Evolutionary conservation across 2,329 filamentous ascomycete genomes (phyloP).

Genomic region (Cladosporium sphaerospermum): DNA sequence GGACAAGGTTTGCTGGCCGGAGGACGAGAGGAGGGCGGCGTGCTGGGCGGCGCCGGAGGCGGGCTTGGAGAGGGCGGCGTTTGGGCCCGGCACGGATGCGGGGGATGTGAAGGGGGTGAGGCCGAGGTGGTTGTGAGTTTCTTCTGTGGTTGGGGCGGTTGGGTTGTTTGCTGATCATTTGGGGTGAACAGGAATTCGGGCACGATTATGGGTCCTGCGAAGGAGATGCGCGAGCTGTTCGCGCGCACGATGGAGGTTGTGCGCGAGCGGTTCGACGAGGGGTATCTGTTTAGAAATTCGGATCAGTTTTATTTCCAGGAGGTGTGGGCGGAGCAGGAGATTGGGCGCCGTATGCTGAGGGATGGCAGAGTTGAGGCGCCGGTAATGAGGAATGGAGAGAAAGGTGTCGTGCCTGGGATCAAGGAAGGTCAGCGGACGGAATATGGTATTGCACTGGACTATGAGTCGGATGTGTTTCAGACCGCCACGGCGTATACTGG

Average conservation of each 20-base stretch:
- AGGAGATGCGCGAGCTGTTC: slow-evolving; percentile 23
- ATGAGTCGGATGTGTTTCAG: slow-evolving; percentile 22
- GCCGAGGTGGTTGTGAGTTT: too few relatives aligned
- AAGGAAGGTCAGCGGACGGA: slow-evolving; percentile 16
- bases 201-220: slow-evolving; percentile 40
- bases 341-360: slow-evolving; percentile 1
- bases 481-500: slow-evolving; percentile 17
- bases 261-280: slow-evolving; percentile 13
- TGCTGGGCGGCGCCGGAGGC: slow-evolving; percentile 27
- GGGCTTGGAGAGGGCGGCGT: slow-evolving; percentile 12
- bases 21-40: slow-evolving; percentile 18
- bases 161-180: too few relatives aligned
- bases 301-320: slow-evolving; percentile 18
- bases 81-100: slow-evolving; percentile 31
- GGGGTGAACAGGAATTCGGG: slow-evolving; percentile 27
- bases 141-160: slow-evolving; percentile 9
- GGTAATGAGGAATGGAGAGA: neutral
- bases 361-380: neutral
- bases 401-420: slow-evolving; percentile 15
- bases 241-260: slow-evolving; percentile 32
- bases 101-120: slow-evolving; percentile 8
- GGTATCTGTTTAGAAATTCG: slow-evolving; percentile 12
- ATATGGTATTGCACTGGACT: slow-evolving; percentile 20
- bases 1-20: slow-evolving; percentile 28
- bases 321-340: slow-evolving; percentile 17